phyloP scores from a whole-genome alignment of 345 rosid species.

The Salix purpurea region DNA sequence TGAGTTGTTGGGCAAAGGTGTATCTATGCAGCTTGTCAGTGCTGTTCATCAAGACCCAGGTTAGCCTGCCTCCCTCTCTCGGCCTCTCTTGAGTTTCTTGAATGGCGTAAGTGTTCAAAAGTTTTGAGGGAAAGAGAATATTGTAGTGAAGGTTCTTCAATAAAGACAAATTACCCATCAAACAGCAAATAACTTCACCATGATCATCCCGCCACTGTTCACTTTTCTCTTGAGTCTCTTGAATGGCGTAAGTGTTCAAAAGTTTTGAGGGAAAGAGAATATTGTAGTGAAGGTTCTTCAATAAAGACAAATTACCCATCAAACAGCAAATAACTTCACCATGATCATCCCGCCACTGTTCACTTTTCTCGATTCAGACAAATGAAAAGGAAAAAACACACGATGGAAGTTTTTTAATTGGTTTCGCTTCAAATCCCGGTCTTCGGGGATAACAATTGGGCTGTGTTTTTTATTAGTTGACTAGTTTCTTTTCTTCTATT shows the following conservation, averaged over 20 bases:
- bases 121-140: not conserved
- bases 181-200: not conserved
- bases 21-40: conserved; percentile 63
- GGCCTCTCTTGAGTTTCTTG: conserved; percentile 5
- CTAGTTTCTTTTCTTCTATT: not conserved
- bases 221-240: conserved; percentile 12
- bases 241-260: not conserved
- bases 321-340: not conserved
- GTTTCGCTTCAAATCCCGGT: not conserved
- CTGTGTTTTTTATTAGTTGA: no score
- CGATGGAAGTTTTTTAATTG: no score
- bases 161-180: not conserved
- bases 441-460: not conserved
- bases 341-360: not conserved
- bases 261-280: not conserved
- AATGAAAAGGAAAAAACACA: not conserved
- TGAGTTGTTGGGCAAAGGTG: conserved; percentile 62
- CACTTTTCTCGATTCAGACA: not conserved
- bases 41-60: conserved; percentile 54
- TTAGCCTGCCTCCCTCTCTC: conserved; percentile 16
- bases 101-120: not conserved
- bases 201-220: no score
- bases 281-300: not conserved
- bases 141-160: not conserved
- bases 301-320: not conserved